These are phyloP conservation scores for Annulohypoxylon maeteangense DNA, from an alignment of 495 filamentous ascomycete genomes.

Conservation along the genomic window DNA sequence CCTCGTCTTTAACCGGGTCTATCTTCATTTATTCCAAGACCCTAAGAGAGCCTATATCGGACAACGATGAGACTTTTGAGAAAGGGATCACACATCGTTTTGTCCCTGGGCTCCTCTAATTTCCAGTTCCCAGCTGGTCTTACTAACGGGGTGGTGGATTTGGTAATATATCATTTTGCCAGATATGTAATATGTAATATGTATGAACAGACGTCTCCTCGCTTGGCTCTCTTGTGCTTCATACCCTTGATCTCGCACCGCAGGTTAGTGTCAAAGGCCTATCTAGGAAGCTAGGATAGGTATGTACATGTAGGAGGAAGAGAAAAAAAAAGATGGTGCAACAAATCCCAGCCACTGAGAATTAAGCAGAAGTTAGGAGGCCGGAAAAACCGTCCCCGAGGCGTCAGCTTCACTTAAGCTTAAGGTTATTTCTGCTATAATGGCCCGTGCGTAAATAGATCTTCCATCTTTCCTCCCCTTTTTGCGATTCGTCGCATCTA, in stretches of 20 bases:
- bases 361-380: conserved; percentile 11
- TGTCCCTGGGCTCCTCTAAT: neutral
- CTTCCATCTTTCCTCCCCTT: conserved; percentile 7
- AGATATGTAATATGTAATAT: neutral
- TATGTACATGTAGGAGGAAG: neutral
- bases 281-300: neutral
- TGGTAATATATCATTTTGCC: conserved; percentile 27
- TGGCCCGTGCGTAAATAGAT: conserved; percentile 30
- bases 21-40: neutral
- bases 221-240: conserved; percentile 24
- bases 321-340: conserved; percentile 7
- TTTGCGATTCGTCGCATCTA: conserved; percentile 18
- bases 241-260: conserved; percentile 21
- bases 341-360: conserved; percentile 25
- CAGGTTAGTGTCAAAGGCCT: conserved; percentile 23
- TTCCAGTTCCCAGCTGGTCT: neutral
- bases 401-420: neutral
- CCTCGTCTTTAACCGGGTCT: neutral
- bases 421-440: conserved; percentile 22
- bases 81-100: neutral
- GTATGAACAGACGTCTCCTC: conserved; percentile 16
- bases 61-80: neutral
- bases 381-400: conserved; percentile 32
- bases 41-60: neutral
- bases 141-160: neutral